Evolutionary conservation across 208 protist species (phyloP).

Genomic region (Naegleria lovaniensis): DNA sequence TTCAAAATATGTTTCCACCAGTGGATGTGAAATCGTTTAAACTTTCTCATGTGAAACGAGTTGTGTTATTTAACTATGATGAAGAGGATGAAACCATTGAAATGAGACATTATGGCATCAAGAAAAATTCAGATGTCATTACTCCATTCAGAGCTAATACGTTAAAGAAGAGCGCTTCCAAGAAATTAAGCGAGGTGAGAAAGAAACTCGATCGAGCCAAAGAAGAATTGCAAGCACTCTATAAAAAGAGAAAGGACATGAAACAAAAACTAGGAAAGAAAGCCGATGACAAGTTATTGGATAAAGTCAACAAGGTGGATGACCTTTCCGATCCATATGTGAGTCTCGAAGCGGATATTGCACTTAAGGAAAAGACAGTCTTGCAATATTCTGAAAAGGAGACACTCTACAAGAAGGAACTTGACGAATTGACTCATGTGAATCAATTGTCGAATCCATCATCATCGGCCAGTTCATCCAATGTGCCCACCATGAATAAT

Average conservation of each 20-base stretch:
- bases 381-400: not conserved
- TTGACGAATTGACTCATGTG: not conserved
- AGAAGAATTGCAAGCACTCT: not conserved
- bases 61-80: slow-evolving; percentile 20
- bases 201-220: not conserved
- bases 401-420: not conserved
- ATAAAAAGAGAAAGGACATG: not conserved
- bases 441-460: not conserved
- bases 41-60: not conserved
- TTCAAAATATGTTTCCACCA: slow-evolving; percentile 30
- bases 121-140: not conserved
- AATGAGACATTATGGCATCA: slow-evolving; percentile 16
- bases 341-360: not conserved
- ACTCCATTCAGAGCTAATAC: not conserved
- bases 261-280: not conserved
- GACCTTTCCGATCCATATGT: not conserved
- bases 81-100: not conserved
- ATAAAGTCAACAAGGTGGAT: not conserved
- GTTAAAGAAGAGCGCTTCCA: not conserved
- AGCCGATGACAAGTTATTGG: not conserved
- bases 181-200: not conserved
- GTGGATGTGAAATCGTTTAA: not conserved
- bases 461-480: not conserved
- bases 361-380: not conserved
- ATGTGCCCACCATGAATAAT: not conserved